Evolutionary conservation across 1,284 basidiomycete species (phyloP).

Genomic region (Boletus calvinii): DNA sequence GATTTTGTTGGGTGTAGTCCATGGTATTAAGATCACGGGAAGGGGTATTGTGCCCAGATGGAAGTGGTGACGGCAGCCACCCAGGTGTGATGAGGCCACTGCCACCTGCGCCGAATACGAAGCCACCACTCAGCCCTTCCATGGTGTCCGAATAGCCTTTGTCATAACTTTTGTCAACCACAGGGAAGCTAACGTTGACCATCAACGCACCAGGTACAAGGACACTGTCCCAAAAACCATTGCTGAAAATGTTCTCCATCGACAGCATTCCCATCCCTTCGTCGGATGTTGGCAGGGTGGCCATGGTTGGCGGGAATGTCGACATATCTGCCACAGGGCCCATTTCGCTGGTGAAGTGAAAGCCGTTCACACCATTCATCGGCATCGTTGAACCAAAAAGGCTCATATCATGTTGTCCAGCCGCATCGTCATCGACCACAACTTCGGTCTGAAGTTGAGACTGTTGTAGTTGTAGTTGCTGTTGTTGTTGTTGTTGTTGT

Average conservation of each 20-base stretch:
- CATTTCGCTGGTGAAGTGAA: slow-evolving; percentile 76
- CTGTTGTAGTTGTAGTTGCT: not conserved
- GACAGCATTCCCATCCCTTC: slow-evolving; percentile 54
- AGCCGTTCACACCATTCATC: slow-evolving; percentile 42
- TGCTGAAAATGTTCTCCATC: slow-evolving; percentile 77
- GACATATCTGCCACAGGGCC: slow-evolving; percentile 74
- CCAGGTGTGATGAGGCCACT: slow-evolving; percentile 50
- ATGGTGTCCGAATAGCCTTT: slow-evolving; percentile 73
- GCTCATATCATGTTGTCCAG: slow-evolving; percentile 27
- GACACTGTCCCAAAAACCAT: slow-evolving; percentile 81
- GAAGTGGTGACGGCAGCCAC: slow-evolving; percentile 33
- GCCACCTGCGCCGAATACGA: slow-evolving; percentile 76
- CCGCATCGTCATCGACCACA: slow-evolving; percentile 22
- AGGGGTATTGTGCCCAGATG: slow-evolving; percentile 34
- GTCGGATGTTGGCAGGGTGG: slow-evolving; percentile 48
- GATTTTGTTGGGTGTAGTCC: slow-evolving; percentile 31
- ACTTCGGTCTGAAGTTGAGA: slow-evolving; percentile 27
- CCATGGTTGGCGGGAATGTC: slow-evolving; percentile 82
- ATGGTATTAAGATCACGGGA: slow-evolving; percentile 24
- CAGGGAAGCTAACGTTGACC: not conserved
- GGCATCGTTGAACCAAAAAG: slow-evolving; percentile 27
- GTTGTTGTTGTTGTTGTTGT: slow-evolving; percentile 8
- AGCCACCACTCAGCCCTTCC: slow-evolving; percentile 78
- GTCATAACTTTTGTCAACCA: slow-evolving; percentile 17
- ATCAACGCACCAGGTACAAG: slow-evolving; percentile 69